A percentile compares a stretch with the other conserved stretches of the same genome.
These are phyloP conservation scores for Ceratonia siliqua DNA, from an alignment of 306 rosid species.

Conservation along the genomic window DNA sequence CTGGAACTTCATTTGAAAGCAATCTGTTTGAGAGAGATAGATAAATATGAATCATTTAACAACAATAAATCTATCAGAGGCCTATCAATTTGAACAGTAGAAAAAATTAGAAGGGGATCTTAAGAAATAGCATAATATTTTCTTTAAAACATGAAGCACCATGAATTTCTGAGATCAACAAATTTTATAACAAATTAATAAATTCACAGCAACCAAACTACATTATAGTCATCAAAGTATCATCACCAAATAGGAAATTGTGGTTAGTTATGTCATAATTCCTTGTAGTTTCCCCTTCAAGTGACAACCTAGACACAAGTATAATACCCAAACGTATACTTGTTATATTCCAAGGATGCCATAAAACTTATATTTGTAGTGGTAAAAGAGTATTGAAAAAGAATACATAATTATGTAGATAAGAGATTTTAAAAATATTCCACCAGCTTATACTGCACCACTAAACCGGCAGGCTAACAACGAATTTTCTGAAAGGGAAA, in stretches of 20 bases:
- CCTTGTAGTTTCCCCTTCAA: not conserved
- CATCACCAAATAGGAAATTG: not conserved
- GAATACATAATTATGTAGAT: not conserved
- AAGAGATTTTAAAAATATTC: conserved; percentile 23
- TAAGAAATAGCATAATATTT: not conserved
- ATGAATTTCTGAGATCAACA: not conserved
- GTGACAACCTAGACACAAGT: not conserved
- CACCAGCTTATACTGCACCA: conserved; percentile 1
- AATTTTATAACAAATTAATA: not conserved
- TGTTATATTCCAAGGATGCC: conserved; percentile 11
- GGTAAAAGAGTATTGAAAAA: not conserved
- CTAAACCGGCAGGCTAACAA: conserved; percentile 7
- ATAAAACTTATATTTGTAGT: not conserved
- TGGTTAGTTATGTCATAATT: conserved; percentile 23
- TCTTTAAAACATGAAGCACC: not conserved
- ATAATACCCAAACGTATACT: conserved; percentile 4
- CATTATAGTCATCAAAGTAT: conserved; percentile 10
- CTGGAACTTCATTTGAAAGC: conserved; percentile 68
- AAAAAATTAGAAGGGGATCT: not conserved
- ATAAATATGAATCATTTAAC: conserved; percentile 15
- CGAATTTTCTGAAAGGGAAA: conserved; percentile 7
- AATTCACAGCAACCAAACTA: not conserved
- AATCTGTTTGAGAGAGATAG: conserved; percentile 50
- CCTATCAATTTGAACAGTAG: conserved; percentile 24
- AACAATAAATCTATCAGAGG: conserved; percentile 25